Percentiles rank a stretch among this genome's conserved stretches.
Conservation (phyloP, 441 rosid species). For the Pelargonium cotyledonis region DNA sequence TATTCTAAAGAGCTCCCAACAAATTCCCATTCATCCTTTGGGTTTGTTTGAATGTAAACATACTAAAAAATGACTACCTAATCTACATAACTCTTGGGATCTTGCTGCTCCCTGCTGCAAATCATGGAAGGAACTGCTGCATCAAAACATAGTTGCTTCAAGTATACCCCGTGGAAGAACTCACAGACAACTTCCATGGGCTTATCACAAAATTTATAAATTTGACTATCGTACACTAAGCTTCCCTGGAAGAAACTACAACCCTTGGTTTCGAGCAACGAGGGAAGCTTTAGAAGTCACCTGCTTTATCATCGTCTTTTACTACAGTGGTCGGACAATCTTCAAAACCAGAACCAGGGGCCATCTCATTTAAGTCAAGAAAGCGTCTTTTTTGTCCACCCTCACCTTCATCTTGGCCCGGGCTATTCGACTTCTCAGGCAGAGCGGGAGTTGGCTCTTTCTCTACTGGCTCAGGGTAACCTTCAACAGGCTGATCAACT, state of each 20-base stretch:
- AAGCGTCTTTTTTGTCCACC: constrained; percentile 59
- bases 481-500: constrained; percentile 44
- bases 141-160: constrained; percentile 27
- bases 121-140: constrained; percentile 30
- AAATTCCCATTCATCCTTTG: constrained; percentile 28
- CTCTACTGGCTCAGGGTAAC: constrained; percentile 33
- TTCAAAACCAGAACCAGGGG: constrained; percentile 87
- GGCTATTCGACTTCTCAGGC: constrained; percentile 43
- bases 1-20: constrained; percentile 34
- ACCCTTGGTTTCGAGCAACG: constrained; percentile 30
- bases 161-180: constrained; percentile 34
- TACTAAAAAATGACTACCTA: constrained; percentile 58
- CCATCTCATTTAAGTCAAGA: constrained; percentile 91
- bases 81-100: constrained; percentile 48
- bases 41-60: constrained; percentile 41
- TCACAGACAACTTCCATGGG: constrained; percentile 22
- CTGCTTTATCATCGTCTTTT: constrained; percentile 58
- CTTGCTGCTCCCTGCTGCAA: constrained; percentile 37
- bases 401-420: constrained; percentile 52
- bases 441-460: constrained; percentile 36
- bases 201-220: constrained; percentile 49
- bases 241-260: constrained; percentile 25
- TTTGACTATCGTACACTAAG: constrained; percentile 45
- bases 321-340: constrained; percentile 65
- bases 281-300: constrained; percentile 45